Evolutionary conservation across 306 rosid genomes (phyloP).

Genomic region (Inga oerstediana): DNA sequence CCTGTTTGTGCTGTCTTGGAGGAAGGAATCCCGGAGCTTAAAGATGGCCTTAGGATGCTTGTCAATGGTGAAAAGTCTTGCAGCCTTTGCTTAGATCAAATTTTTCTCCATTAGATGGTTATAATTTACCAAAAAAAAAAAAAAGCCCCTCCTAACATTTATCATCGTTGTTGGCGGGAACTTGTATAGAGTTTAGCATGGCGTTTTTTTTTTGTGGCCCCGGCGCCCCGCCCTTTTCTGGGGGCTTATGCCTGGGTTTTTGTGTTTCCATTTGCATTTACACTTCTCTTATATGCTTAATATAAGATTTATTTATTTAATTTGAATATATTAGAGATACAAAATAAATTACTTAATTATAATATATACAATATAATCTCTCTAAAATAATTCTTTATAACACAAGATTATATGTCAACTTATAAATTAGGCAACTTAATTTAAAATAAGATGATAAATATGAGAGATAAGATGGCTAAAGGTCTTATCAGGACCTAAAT

Average conservation of each 20-base stretch:
- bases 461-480: too few species aligned
- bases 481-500: too few species aligned
- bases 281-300: too few species aligned
- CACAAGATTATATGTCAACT: too few species aligned
- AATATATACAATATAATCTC: too few species aligned
- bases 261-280: neutral
- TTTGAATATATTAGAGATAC: fast-evolving
- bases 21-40: constrained; percentile 82
- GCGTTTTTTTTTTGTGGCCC: too few species aligned
- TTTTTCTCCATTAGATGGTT: constrained; percentile 53
- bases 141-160: neutral
- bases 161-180: neutral
- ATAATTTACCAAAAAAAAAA: neutral
- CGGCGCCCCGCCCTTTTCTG: neutral
- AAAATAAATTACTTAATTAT: too few species aligned
- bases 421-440: too few species aligned
- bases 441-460: too few species aligned
- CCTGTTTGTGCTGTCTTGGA: constrained; percentile 87
- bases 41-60: constrained; percentile 74
- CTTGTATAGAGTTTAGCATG: neutral
- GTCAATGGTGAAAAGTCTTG: constrained; percentile 66
- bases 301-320: too few species aligned
- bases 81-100: constrained; percentile 57
- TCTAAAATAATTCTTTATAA: too few species aligned
- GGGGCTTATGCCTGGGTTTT: neutral